These are phyloP conservation scores for Bretschneidera sinensis DNA, from an alignment of 345 rosid genomes.

Conservation along the genomic window DNA sequence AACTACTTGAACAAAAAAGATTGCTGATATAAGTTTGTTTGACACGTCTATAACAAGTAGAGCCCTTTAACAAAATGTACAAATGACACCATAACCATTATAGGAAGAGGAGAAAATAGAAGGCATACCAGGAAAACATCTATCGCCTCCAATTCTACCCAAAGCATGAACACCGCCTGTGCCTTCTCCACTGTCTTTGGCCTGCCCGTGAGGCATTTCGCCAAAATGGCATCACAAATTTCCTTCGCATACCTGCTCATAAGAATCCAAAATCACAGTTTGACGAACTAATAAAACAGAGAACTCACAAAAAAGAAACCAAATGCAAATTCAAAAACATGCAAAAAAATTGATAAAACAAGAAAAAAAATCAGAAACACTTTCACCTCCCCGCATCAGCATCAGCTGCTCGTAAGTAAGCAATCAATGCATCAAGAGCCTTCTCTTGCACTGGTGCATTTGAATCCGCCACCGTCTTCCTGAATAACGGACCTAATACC, in stretches of 20 bases:
- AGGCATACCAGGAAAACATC: slow-evolving; percentile 73
- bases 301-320: slow-evolving; percentile 15
- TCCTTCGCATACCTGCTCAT: slow-evolving; percentile 76
- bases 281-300: neutral
- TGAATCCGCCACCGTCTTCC: slow-evolving; percentile 88
- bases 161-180: slow-evolving; percentile 85
- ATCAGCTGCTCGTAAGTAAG: slow-evolving; percentile 82
- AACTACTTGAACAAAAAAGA: too few relatives aligned
- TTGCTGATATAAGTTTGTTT: too few relatives aligned
- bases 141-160: slow-evolving; percentile 97
- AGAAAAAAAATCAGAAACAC: neutral
- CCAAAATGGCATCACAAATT: slow-evolving; percentile 90
- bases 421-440: slow-evolving; percentile 93
- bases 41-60: too few relatives aligned
- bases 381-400: slow-evolving; percentile 89
- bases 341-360: neutral
- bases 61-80: neutral
- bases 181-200: slow-evolving; percentile 96
- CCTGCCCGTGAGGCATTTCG: slow-evolving; percentile 89
- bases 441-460: slow-evolving; percentile 99
- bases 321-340: slow-evolving; percentile 2
- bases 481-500: slow-evolving; percentile 67
- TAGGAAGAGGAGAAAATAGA: slow-evolving; percentile 11
- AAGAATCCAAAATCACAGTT: slow-evolving; percentile 12
- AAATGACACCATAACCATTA: slow-evolving; percentile 2